Base-by-base conservation (phyloP, 1,139 yeast genomes). In the Waltiozyma sp. region DNA sequence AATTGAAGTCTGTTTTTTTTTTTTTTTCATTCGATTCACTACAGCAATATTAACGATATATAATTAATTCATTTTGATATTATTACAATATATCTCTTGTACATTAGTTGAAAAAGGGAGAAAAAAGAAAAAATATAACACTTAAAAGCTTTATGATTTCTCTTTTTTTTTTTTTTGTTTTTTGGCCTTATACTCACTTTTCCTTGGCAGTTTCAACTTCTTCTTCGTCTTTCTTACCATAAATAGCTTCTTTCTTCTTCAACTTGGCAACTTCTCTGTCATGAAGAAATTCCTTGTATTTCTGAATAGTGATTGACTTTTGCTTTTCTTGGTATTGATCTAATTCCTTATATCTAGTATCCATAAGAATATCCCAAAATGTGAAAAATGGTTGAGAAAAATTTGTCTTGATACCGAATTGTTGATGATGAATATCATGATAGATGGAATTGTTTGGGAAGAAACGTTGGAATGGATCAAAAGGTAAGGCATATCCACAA, bases 311-410 rank as follows among this genome's bases (percentile, higher is more conserved):
- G 45, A 80, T 72, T 46, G 71, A 70, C 48, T 72, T 66, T 57
- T 80, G 84, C 47, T 72, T 60, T 42, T 70, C 67, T 55, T 68
- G 73, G 62, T 80, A 80, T 40, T 72, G 72, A 49, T 77, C 73
- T 47, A 80, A 69, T 46, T 80, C 85, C 54, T 76, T 69, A 64
- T 80, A 88, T 58, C 81, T 78, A 2, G 97, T 86, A 45, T 77
- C 75, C 47, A 75, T 72, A 44, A 80, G 51, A 43, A 65, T 64
- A 63, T 91, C 98, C 98, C 98, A 91, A 57, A 87, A 77, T 4
- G 89, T 82, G 65, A 91, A 91, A 66, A 89, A 91, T 8, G 98
- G 98, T 68, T 91, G 98, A n/a, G 94, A 81, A 58, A 80, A 91
- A 66, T 91, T 91, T 49, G 81, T 80, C 68, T 87, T 88, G 64